A percentile compares a stretch with the other conserved stretches of the same genome.
phyloP scores from a whole-genome alignment of 2,329 filamentous ascomycete species.

The Raffaelea deltoideospora region DNA sequence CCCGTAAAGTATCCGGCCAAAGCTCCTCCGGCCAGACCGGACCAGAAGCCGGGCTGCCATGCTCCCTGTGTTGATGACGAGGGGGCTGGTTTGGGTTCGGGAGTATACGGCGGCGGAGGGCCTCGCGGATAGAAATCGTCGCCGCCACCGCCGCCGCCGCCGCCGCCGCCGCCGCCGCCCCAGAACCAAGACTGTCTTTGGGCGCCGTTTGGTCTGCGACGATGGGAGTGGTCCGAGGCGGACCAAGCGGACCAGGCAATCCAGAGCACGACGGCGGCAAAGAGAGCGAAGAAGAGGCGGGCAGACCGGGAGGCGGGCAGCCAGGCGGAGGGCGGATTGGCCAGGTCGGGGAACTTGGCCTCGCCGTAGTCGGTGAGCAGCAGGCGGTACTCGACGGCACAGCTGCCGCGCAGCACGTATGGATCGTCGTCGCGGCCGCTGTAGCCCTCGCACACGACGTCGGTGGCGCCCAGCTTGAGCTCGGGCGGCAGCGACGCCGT shows the following conservation, averaged over 20 bases:
- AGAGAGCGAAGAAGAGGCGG: neutral
- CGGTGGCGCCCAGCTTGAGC: slow-evolving; percentile 63
- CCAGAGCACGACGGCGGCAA: neutral
- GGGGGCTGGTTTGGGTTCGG: slow-evolving; percentile 19
- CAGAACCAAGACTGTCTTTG: slow-evolving; percentile 18
- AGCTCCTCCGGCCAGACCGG: slow-evolving; percentile 49
- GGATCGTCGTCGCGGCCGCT: slow-evolving; percentile 58
- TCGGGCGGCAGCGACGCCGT: slow-evolving; percentile 44
- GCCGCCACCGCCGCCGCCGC: slow-evolving; percentile 21
- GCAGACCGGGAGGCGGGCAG: slow-evolving; percentile 3
- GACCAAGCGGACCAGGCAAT: too few relatives aligned
- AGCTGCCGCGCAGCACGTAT: slow-evolving; percentile 82
- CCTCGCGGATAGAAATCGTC: slow-evolving; percentile 20
- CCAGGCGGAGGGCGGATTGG: slow-evolving; percentile 18
- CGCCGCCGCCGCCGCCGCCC: slow-evolving; percentile 22
- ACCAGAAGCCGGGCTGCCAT: slow-evolving; percentile 66
- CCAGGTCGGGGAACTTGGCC: slow-evolving; percentile 46
- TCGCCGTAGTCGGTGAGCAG: slow-evolving; percentile 65
- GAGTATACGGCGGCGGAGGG: slow-evolving; percentile 39
- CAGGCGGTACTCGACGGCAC: slow-evolving; percentile 79
- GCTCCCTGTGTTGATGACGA: slow-evolving; percentile 22
- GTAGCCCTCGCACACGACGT: slow-evolving; percentile 90
- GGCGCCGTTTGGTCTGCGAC: slow-evolving; percentile 14
- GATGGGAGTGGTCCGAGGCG: too few relatives aligned
- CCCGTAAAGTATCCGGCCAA: slow-evolving; percentile 54